A percentile compares a stretch with the other conserved stretches of the same genome.
phyloP scores from a whole-genome alignment of 176 grass and related monocot species.

The Poa pratensis region DNA sequence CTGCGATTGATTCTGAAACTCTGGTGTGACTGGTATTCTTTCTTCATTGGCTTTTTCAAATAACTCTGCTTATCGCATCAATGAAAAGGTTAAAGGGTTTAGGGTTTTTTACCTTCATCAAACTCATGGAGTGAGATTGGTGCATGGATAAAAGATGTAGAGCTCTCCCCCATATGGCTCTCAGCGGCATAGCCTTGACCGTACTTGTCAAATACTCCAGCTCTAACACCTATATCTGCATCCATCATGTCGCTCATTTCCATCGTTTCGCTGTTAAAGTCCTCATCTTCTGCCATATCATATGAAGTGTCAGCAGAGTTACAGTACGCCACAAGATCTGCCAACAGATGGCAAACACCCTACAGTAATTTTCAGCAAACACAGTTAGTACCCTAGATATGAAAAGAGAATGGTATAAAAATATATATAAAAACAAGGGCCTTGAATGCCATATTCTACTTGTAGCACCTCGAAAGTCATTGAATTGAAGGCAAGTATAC shows the following conservation, averaged over 20 bases:
- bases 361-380: conserved; percentile 40
- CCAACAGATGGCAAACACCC: conserved; percentile 87
- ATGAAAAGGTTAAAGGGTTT: conserved; percentile 15
- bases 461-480: conserved; percentile 83
- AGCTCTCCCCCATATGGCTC: conserved; percentile 50
- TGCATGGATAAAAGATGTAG: conserved; percentile 43
- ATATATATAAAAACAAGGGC: not conserved
- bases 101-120: conserved; percentile 53
- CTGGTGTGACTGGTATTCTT: not conserved
- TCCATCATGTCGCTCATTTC: conserved; percentile 58
- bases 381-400: conserved; percentile 27
- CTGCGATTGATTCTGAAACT: not conserved
- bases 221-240: conserved; percentile 52
- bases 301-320: conserved; percentile 54
- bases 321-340: conserved; percentile 74
- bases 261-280: conserved; percentile 56
- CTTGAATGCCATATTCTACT: conserved; percentile 6
- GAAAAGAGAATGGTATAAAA: not conserved
- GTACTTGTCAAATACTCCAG: conserved; percentile 61
- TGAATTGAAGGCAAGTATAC: conserved; percentile 83
- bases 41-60: conserved; percentile 10
- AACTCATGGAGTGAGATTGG: conserved; percentile 46
- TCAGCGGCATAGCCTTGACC: conserved; percentile 49
- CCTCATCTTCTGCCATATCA: conserved; percentile 68
- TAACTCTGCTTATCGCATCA: not conserved